Conservation (phyloP, 2,329 filamentous ascomycete genomes). For the Apiospora kogelbergensis region DNA sequence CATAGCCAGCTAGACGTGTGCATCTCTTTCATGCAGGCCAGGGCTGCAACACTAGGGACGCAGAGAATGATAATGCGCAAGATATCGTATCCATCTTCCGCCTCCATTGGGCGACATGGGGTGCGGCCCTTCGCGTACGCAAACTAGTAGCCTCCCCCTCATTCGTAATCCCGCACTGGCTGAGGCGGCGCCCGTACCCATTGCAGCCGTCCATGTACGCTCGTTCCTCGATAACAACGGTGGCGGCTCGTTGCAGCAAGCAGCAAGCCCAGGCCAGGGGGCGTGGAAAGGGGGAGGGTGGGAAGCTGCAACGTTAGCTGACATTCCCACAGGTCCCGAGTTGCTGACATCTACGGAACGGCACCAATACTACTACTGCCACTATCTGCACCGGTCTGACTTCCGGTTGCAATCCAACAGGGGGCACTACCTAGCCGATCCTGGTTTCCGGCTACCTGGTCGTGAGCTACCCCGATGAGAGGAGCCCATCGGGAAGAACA, state of each 20-base stretch:
- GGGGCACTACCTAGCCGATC: not conserved
- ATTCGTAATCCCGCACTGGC: not conserved
- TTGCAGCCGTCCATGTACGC: not conserved
- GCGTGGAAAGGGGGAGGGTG: not conserved
- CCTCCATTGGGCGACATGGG: not conserved
- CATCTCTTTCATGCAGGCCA: not conserved
- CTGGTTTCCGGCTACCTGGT: not conserved
- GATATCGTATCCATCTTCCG: not conserved
- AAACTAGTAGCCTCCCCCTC: not conserved
- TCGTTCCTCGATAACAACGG: not conserved
- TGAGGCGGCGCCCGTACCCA: not conserved
- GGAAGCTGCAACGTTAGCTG: not conserved
- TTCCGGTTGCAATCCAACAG: not conserved
- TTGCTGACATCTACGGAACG: not conserved
- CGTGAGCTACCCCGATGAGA: no score
- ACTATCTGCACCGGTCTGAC: not conserved
- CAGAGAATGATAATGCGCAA: not conserved
- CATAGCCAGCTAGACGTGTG: not conserved
- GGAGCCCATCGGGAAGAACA: not conserved
- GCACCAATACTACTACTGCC: not conserved
- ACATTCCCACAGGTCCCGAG: not conserved
- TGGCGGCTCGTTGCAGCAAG: not conserved
- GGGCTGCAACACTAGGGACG: not conserved
- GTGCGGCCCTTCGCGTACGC: not conserved
- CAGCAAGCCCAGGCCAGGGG: constrained; percentile 1